Percentiles rank a stretch among this genome's conserved stretches.
phyloP scores from a whole-genome alignment of 306 rosid genomes.

The barrel medic (Medicago truncatula) region MtrunA17r5.0-ANR NC_053042.1:43398501-43399000 shows the following conservation, averaged over 20 bases:
- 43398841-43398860: not conserved
- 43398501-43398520: constrained; percentile 86
- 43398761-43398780: not conserved
- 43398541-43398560: constrained; percentile 65
- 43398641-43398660: constrained; percentile 9
- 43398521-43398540: constrained; percentile 68
- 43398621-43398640: constrained; percentile 9
- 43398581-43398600: constrained; percentile 66
- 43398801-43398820: not conserved
- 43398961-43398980: not conserved
- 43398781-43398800: not conserved
- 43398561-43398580: constrained; percentile 73
- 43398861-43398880: not conserved
- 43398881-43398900: not conserved
- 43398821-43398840: not conserved
- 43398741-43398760: not conserved
- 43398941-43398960: not conserved
- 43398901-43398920: not conserved
- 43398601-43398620: constrained; percentile 58
- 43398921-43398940: constrained; percentile 14
- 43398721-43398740: not conserved
- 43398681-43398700: constrained; percentile 6
- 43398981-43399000: not conserved
- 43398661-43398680: not conserved
- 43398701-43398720: too few species aligned